Evolutionary conservation across 305 asterid species (phyloP).

Genomic region (Lippia alba): DNA sequence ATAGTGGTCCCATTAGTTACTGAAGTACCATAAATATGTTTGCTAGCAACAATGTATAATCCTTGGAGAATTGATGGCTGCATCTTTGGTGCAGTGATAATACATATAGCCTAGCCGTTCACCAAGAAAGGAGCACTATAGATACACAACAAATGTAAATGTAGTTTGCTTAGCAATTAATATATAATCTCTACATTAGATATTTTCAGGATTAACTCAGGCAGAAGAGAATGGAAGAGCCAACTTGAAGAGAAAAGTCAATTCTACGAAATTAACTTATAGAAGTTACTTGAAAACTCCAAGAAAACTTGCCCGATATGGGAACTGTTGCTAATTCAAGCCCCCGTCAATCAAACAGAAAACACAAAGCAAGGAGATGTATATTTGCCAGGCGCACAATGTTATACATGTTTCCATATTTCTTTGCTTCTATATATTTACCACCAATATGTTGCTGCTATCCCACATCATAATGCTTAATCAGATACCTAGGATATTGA

Average conservation of each 20-base stretch:
- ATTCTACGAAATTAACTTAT: not conserved
- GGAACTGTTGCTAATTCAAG: not conserved
- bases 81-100: conserved; percentile 11
- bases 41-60: not conserved
- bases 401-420: not conserved
- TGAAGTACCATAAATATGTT: conserved; percentile 4
- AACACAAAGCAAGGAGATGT: conserved; percentile 16
- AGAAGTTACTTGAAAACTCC: not conserved
- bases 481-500: conserved; percentile 19
- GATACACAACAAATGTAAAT: not conserved
- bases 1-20: not conserved
- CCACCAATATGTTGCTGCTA: not conserved
- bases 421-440: not conserved
- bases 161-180: not conserved
- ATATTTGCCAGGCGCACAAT: not conserved
- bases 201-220: not conserved
- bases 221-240: not conserved
- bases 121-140: conserved; percentile 13
- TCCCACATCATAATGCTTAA: conserved; percentile 10
- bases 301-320: not conserved
- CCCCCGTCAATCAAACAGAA: not conserved
- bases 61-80: not conserved
- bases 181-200: conserved; percentile 3
- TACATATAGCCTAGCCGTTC: not conserved
- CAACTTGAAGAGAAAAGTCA: not conserved